A percentile compares a stretch with the other conserved stretches of the same genome.
phyloP scores from a whole-genome alignment of 306 rosid species.

The Luffa aegyptiaca region DNA sequence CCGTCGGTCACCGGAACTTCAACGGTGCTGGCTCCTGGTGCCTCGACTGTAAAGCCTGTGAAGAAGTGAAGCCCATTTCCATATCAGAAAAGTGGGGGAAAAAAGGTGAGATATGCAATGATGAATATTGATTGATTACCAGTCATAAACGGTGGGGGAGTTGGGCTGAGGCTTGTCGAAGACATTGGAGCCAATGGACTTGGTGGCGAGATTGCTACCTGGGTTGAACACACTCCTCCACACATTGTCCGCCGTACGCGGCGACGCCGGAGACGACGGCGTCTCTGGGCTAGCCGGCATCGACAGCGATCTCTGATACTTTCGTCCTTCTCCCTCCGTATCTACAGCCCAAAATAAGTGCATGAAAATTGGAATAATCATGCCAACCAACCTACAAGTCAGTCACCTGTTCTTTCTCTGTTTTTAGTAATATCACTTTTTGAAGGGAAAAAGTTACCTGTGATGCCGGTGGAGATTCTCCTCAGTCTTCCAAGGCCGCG shows the following conservation, averaged over 20 bases:
- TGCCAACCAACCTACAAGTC: too few species aligned
- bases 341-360: not conserved
- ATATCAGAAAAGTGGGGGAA: not conserved
- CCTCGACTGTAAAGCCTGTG: slow-evolving; percentile 81
- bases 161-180: slow-evolving; percentile 86
- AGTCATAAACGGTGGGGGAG: slow-evolving; percentile 89
- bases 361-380: not conserved
- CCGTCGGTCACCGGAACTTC: not conserved
- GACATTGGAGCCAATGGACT: slow-evolving; percentile 37
- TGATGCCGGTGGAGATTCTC: slow-evolving; percentile 29
- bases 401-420: not conserved
- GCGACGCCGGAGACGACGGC: slow-evolving; percentile 42
- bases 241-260: slow-evolving; percentile 61
- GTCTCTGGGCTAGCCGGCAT: slow-evolving; percentile 45
- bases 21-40: slow-evolving; percentile 71
- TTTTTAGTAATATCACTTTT: not conserved
- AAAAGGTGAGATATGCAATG: not conserved
- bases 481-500: slow-evolving; percentile 74
- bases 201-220: slow-evolving; percentile 78
- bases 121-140: slow-evolving; percentile 25
- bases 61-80: slow-evolving; percentile 12
- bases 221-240: slow-evolving; percentile 99
- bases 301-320: slow-evolving; percentile 26
- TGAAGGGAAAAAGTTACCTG: slow-evolving; percentile 15
- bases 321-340: slow-evolving; percentile 35